Evolutionary conservation across 768 basidiomycete species (phyloP).

Genomic region (Mycena polygramma): DNA sequence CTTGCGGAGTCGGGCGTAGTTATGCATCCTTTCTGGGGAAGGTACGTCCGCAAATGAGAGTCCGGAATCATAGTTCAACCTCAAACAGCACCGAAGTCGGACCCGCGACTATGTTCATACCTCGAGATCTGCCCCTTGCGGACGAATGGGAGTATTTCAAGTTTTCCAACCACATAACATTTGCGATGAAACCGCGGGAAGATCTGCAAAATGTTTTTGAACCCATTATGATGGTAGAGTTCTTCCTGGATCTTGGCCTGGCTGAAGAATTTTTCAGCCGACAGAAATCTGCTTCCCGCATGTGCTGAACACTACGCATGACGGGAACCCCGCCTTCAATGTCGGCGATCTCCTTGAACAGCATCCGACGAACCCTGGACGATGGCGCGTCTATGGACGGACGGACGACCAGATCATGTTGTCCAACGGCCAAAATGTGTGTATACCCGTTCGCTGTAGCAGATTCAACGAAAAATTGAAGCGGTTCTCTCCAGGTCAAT

Average conservation of each 20-base stretch:
- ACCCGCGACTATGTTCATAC: slow-evolving; percentile 24
- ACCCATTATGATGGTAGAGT: slow-evolving; percentile 16
- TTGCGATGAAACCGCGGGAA: slow-evolving; percentile 19
- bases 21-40: slow-evolving; percentile 30
- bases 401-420: slow-evolving; percentile 21
- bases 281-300: slow-evolving; percentile 21
- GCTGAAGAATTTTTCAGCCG: neutral
- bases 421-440: slow-evolving; percentile 21
- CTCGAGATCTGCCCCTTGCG: slow-evolving; percentile 3
- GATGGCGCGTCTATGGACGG: slow-evolving; percentile 24
- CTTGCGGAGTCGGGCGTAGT: slow-evolving; percentile 9
- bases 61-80: neutral
- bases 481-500: too few species aligned
- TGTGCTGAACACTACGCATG: slow-evolving; percentile 12
- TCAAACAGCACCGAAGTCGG: slow-evolving; percentile 17
- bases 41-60: neutral
- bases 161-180: slow-evolving; percentile 19
- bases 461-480: too few species aligned
- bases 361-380: slow-evolving; percentile 11
- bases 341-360: slow-evolving; percentile 26
- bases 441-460: too few species aligned
- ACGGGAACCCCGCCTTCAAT: slow-evolving; percentile 9
- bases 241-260: too few species aligned
- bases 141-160: slow-evolving; percentile 26
- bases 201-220: slow-evolving; percentile 17